Base-by-base conservation (phyloP, 768 basidiomycete species). In the Lactarius sp. region DNA sequence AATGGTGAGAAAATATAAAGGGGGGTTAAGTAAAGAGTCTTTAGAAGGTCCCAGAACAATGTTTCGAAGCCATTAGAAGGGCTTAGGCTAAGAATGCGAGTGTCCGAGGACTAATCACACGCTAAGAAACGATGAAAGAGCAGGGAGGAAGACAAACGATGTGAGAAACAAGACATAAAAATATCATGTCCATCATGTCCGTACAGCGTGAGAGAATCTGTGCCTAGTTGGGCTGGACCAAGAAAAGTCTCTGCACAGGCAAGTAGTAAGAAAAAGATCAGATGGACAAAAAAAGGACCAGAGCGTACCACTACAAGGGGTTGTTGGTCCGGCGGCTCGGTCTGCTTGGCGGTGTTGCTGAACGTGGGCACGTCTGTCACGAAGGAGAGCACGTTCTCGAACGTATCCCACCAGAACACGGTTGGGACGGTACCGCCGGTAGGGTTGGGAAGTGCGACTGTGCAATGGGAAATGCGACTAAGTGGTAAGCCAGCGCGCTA, bases 241-340 rank as follows among this genome's bases (percentile, higher is more conserved):
- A 54, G 34, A 5, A 64, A n/a, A 64, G 5, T 34, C 37, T 64
- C 62, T 64, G 46, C 13, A 50, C 27, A 27, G 12, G 13, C n/a
- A n/a, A n/a, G n/a, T 31, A n/a, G 44, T 52, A 34, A 63, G 44
- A 42, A 33, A 31, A 9, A 2, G 7, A 58, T 16, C 18, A 31
- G 10, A 46, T 13, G 6, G 7, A 12, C 22, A 4, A 31, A n/a
- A n/a, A n/a, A 46, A 16, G n/a, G n/a, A 31, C 16, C 3, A 12
- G 44, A 33, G 18, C 62, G 46, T 20, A 64, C 62, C 57, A 64
- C 62, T 3, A 16, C 3, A 13, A 37, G 9, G 16, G 34, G 27
- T 5, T 39, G 37, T 34, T 41, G 3, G 27, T 20, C 31, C 0
- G 6, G 12, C 13, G 59, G 59, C 20, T 52, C 59, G n/a, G 39